Evolutionary conservation across 2,329 filamentous ascomycete genomes (phyloP).

Genomic region (Penicillium paneum): DNA sequence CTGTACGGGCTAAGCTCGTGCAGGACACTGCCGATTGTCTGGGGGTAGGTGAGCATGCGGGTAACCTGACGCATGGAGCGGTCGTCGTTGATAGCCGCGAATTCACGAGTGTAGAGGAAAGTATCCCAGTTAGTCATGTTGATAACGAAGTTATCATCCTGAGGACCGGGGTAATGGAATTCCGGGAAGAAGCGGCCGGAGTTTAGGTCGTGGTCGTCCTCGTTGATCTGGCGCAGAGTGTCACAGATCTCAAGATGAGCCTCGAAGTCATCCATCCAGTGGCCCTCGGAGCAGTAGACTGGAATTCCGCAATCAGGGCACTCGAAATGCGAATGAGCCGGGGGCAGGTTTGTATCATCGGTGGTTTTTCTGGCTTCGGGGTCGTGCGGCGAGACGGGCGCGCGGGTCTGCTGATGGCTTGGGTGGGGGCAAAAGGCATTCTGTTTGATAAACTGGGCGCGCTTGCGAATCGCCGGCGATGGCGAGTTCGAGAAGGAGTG

Average conservation of each 20-base stretch:
- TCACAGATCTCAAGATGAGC: slow-evolving; percentile 90
- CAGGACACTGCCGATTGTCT: slow-evolving; percentile 85
- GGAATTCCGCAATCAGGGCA: slow-evolving; percentile 95
- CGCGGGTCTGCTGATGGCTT: slow-evolving; percentile 72
- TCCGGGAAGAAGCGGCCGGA: slow-evolving; percentile 91
- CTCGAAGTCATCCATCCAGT: slow-evolving; percentile 96
- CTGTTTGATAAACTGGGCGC: slow-evolving; percentile 86
- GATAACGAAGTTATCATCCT: slow-evolving; percentile 86
- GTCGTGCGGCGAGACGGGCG: slow-evolving; percentile 63
- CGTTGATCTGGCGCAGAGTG: slow-evolving; percentile 85
- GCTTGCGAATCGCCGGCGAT: slow-evolving; percentile 77
- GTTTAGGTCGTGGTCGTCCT: slow-evolving; percentile 92
- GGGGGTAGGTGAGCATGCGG: slow-evolving; percentile 84
- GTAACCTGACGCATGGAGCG: slow-evolving; percentile 90
- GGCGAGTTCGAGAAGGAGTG: slow-evolving; percentile 89
- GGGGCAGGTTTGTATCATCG: slow-evolving; percentile 51
- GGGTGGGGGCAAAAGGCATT: slow-evolving; percentile 93
- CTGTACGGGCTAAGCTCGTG: slow-evolving; percentile 94
- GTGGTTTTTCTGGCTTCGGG: slow-evolving; percentile 58
- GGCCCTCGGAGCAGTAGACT: slow-evolving; percentile 87
- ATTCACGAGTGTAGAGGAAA: slow-evolving; percentile 87
- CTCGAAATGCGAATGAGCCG: slow-evolving; percentile 85
- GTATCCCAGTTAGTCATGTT: slow-evolving; percentile 99
- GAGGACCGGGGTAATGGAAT: slow-evolving; percentile 83
- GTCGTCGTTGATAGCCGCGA: slow-evolving; percentile 85